Evolutionary conservation across 2,329 filamentous ascomycete species (phyloP), one percentile per base, ranked within the genome.

Genomic region (Fusarium anthophilum): DNA sequence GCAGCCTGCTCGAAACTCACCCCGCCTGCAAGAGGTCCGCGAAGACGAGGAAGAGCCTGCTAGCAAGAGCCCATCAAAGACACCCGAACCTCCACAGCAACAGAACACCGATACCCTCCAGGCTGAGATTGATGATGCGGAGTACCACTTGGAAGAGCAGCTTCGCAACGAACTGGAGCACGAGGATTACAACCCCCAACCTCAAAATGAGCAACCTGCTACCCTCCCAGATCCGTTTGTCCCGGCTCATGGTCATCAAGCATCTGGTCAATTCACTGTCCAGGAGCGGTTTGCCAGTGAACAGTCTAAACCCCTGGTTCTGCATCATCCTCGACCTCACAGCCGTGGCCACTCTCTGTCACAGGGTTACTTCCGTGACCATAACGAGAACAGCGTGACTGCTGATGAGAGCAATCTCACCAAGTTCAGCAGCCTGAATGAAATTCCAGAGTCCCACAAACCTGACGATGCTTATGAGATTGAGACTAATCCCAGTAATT

Each of bases 81-180:
- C 87, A 1, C 86, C 88, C 1, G 87, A 91, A 76, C 84, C 87
- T 15, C 63, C 76, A 17, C 82, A 82, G 53, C 84, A 84, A 55
- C 84, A 84, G 51, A 83, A 87, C 59, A 82, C 84, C 53, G 93
- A 95, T 76, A 95, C 95, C 75, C 87, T 97, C 30, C 94, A 98
- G 80, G 92, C 92, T 70, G 94, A 96, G 75, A 92, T 97, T 63
- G 92, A 96, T 56, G 93, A 95, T 78, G 92, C 93, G 9, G 94
- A 97, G 77, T 96, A 96, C 79, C 94, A 96, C 77, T 83, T 96
- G 70, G 93, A 95, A 79, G 91, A 95, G 79, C 91, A 94, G 69
- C 91, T 95, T 70, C 91, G 94, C 58, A 91, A 92, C 61, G 92
- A 96, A 78, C 86, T 96, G 55, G 92, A 95, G 68, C 92, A 95